These are phyloP conservation scores for Fusarium virguliforme DNA, from an alignment of 2,329 filamentous ascomycete genomes.

Conservation along the genomic window DNA sequence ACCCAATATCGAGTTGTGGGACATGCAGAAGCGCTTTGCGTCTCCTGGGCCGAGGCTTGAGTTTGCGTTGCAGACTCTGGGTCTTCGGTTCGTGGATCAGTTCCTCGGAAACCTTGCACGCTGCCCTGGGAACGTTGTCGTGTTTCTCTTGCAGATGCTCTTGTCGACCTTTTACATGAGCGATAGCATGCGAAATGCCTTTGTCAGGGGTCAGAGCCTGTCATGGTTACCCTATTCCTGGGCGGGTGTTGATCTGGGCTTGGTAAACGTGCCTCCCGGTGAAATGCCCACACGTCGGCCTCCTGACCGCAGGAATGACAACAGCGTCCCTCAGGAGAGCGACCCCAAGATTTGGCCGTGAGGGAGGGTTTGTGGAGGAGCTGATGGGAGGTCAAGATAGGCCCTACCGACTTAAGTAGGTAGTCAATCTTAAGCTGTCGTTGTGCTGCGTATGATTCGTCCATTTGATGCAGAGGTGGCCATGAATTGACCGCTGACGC, in stretches of 20 bases:
- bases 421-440: constrained; percentile 4
- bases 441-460: not conserved
- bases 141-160: constrained; percentile 9
- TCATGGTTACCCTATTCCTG: constrained; percentile 3
- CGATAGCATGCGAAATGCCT: constrained; percentile 1
- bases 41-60: not conserved
- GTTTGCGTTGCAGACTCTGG: constrained; percentile 7
- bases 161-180: constrained; percentile 8
- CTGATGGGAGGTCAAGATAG: not conserved
- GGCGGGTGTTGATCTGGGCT: not conserved
- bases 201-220: constrained; percentile 2
- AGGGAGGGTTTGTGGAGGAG: not conserved
- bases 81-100: constrained; percentile 9
- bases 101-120: constrained; percentile 5
- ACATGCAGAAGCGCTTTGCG: not conserved
- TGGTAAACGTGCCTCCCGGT: constrained; percentile 3
- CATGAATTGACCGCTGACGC: constrained; percentile 6
- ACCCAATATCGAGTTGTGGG: constrained; percentile 6
- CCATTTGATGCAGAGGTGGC: not conserved
- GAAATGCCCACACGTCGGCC: not conserved
- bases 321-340: not conserved
- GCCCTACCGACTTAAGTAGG: not conserved
- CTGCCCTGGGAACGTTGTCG: not conserved
- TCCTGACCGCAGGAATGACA: not conserved
- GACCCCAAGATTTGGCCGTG: constrained; percentile 9